Evolutionary conservation across 2,329 filamentous ascomycete species (phyloP), one percentile per base, ranked within the genome.

Genomic region (Ilyonectria sp.): DNA sequence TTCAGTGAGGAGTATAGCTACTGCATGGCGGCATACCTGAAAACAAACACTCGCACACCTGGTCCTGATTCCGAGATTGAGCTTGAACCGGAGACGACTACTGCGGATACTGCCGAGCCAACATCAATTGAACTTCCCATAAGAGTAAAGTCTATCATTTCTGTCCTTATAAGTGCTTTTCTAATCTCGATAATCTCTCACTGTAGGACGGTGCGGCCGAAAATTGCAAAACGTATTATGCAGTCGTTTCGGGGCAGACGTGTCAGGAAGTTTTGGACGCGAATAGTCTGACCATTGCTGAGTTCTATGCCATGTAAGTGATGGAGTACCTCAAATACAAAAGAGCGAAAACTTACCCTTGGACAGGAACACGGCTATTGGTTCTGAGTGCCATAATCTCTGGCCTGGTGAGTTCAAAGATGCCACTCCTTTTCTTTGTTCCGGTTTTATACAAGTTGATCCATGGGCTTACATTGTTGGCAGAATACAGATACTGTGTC

Each of bases 1-100:
- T 59, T 59, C 29, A 23, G 26, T 10, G 31, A 59, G 56, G 56
- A 59, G 6, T 15, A 21, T 4, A 59, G 56, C 31, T 59, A 59
- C 44, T 59, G 44, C 31, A 59, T 60, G 46, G 46, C 46, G 15
- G 57, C 57, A n/a, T 44, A 44, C 8, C 23, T 40, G 33, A 31
- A 15, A 10, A 6, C 37, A 2, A 13, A 23, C 17, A 60, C 57
- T 43, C 52, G 31, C n/a, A 52, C 15, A 15, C 13, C 11, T 40
- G 46, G 33, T 23, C 29, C 37, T 13, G 37, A 40, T n/a, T 15
- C 37, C 37, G 37, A 40, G 37, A 40, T 13, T 17, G 11, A 40
- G 15, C 13, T 40, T 15, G 11, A 26, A 26, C 37, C 37, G 11
- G 26, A 26, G 26, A 26, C 37, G 15, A 40, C 37, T 17, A 40